Evolutionary conservation across 169 alveolate species (phyloP).

Genomic region (Eimeria sp.): DNA sequence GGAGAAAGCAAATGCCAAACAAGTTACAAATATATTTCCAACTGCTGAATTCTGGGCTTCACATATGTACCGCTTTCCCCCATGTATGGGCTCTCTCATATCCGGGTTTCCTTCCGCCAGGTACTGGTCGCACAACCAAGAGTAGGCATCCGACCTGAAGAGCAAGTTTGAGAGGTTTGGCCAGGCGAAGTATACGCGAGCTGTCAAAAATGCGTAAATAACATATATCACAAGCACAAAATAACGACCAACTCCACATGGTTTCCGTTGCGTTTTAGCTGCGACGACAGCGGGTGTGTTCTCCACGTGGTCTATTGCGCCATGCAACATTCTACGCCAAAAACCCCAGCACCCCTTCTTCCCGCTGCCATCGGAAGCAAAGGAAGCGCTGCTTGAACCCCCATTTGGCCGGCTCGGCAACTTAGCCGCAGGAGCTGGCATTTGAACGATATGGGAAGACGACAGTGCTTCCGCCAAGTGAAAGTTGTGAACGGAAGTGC

Average conservation of each 20-base stretch:
- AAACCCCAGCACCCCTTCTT: conserved; percentile 8
- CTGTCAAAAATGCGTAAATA: conserved; percentile 80
- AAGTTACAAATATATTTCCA: conserved; percentile 74
- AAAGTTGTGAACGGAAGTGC: neutral
- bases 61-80: conserved; percentile 82
- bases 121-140: conserved; percentile 72
- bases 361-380: neutral
- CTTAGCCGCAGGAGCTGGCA: conserved; percentile 70
- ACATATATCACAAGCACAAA: conserved; percentile 67
- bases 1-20: conserved; percentile 80
- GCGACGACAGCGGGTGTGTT: conserved; percentile 78
- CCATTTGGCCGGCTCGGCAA: conserved; percentile 70
- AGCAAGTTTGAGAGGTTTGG: conserved; percentile 82
- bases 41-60: conserved; percentile 83
- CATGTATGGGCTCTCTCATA: conserved; percentile 62
- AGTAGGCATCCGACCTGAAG: conserved; percentile 74
- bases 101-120: conserved; percentile 63
- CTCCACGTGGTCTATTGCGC: conserved; percentile 70
- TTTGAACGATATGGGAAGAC: conserved; percentile 35
- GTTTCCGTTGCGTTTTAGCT: conserved; percentile 78
- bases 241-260: conserved; percentile 80
- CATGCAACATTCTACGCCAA: neutral
- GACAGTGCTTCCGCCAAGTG: conserved; percentile 48
- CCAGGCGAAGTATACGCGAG: conserved; percentile 84
- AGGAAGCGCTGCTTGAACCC: neutral